Base-by-base conservation (phyloP, 257 asterid species). In the Lavandula angustifolia region DNA sequence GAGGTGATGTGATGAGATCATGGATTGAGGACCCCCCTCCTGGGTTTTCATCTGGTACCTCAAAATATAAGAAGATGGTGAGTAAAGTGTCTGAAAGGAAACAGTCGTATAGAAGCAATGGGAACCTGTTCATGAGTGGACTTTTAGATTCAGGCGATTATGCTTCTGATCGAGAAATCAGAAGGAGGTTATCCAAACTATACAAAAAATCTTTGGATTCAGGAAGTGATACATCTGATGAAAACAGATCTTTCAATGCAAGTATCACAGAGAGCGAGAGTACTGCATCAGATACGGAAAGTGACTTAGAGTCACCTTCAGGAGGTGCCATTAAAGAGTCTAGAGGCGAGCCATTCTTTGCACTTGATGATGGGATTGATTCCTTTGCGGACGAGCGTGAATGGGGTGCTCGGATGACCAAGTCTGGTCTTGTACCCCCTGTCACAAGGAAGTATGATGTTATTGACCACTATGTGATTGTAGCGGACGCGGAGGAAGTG, bases 391-490 rank as follows among this genome's bases (percentile, higher is more conserved):
- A 94, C 73, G 99, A 94, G 13, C 96, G 97, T 56, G 99, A 87
- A 75, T 94, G 97, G 97, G 99, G 99, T 66, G 97, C 97, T 57
- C 97, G 99, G 54, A 94, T 94, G 99, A 94, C 99, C 10, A 87
- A 90, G 83, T 81, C 90, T 51, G 78, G 99, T 80, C 92, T 94
- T 56, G 99, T 90, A 49, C 99, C 99, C 49, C 99, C 99, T 51
- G 97, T 94, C 44, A 90, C 99, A 35, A 80, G 99, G 75, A 94
- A 90, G 70, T 94, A 94, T 59, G 98, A 94, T 69, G 91, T 86
- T 66, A 88, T 90, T 66, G 96, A 94, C 77, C 95, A 86, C 64
- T 90, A 94, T 71, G 95, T 84, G 9, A 70, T 94, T 41, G 96
- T 94, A 34, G 96, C 97, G 7, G 99, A 90, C 52, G 95, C 87